Base-by-base conservation (phyloP, 129 eudicot genomes). In the Helianthus annuus region DNA sequence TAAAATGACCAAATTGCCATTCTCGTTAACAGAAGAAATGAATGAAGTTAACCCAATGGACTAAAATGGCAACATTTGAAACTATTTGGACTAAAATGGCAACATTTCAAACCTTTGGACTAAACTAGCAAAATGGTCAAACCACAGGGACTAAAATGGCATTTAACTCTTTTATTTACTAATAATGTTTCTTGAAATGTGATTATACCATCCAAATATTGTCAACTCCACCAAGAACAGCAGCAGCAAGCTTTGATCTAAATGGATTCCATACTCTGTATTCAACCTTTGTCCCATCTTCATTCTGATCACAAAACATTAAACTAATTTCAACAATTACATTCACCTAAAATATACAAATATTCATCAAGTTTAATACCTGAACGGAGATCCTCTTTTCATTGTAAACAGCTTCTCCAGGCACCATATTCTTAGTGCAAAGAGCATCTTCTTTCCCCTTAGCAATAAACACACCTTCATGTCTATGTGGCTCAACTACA, bases 201-300 rank as follows among this genome's bases (percentile, higher is more conserved):
- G n/a, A 55, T 81, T 81, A 85, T 75, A 92, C 98, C 82, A 93
- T 93, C 95, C 97, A 90, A 7, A 93, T 87, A 38, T 90, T 84
- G 70, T 93, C 96, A 58, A 93, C 92, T 42, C 98, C 98, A 59
- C 97, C 98, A 27, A 93, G 95, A 77, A 93, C 69, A 4, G 97
- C 97, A 78, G 98, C 97, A 27, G 98, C 81, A 49, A 77, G 48
- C 85, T 93, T 93, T 1, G 98, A 93, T n/a, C 96, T 85, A 80
- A 89, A 93, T n/a, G 95, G 96, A 46, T 93, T 93, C 98, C 98
- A 93, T n/a, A 93, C 96, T 69, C 98, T 93, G 83, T 92, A 92
- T 42, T 89, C 96, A 38, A 83, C 74, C 76, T 92, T 92, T 4
- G 98, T 81, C 66, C 95, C 96, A 83, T 89, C 98, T 80, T 89